Conservation (phyloP, 2,329 filamentous ascomycete species). For the Tolypocladium ophioglossoides region DNA sequence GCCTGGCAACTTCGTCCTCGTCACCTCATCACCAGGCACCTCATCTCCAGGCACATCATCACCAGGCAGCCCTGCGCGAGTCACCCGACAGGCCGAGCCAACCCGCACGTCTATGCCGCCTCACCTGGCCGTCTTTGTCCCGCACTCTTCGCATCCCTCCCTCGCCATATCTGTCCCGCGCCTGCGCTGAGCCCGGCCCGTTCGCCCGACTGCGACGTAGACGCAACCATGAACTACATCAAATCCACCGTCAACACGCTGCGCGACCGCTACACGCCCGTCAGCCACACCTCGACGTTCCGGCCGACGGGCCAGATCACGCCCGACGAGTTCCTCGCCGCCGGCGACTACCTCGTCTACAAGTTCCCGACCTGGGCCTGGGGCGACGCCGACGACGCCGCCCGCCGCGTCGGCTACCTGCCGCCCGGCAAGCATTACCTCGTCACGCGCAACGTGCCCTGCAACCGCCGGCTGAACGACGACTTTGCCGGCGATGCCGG, state of each 20-base stretch:
- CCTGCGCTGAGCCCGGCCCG: not conserved
- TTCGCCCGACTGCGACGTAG: not conserved
- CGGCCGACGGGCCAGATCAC: constrained; percentile 91
- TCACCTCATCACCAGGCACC: constrained; percentile 1
- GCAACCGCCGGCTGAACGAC: constrained; percentile 81
- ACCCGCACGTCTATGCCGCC: not conserved
- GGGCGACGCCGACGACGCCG: constrained; percentile 75
- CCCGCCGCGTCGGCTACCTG: constrained; percentile 69
- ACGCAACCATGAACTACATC: constrained; percentile 66
- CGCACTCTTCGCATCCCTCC: not conserved
- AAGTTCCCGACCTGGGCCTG: constrained; percentile 99
- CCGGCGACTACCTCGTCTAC: constrained; percentile 95
- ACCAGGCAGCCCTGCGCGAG: constrained; percentile 1
- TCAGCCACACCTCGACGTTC: constrained; percentile 86
- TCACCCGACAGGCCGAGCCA: constrained; percentile 3
- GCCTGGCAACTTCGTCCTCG: constrained; percentile 2
- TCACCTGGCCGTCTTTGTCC: not conserved
- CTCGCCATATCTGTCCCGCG: not conserved
- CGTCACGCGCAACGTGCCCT: constrained; percentile 88
- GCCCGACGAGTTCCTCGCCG: constrained; percentile 89
- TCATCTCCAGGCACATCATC: not conserved
- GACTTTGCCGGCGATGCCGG: constrained; percentile 86
- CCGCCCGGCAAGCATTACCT: constrained; percentile 90
- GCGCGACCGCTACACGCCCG: constrained; percentile 82
- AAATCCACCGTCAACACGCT: constrained; percentile 88